Evolutionary conservation across 805 yeast genomes (phyloP).

Genomic region (Cyberlindnera euphorbiae): DNA sequence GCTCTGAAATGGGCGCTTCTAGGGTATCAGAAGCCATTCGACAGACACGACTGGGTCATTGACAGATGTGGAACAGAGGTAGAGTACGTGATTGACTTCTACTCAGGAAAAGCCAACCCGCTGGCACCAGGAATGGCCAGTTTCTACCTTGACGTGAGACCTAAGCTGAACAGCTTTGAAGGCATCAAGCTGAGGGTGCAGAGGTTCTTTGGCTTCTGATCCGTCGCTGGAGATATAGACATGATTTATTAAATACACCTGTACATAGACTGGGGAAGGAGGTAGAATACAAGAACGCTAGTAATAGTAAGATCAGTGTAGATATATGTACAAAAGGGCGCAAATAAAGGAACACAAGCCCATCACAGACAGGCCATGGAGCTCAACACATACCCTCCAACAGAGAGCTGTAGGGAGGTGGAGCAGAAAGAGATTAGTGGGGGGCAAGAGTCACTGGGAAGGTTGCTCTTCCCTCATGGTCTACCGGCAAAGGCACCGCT

Average conservation of each 20-base stretch:
- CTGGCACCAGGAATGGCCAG: slow-evolving; percentile 44
- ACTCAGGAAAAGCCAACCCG: slow-evolving; percentile 49
- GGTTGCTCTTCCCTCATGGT: too few relatives aligned
- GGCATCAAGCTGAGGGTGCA: slow-evolving; percentile 68
- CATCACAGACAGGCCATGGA: too few relatives aligned
- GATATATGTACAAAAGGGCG: neutral
- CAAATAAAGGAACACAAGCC: too few relatives aligned
- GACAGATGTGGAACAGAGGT: slow-evolving; percentile 78
- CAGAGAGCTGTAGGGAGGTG: neutral
- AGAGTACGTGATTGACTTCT: slow-evolving; percentile 92
- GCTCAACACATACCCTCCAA: too few relatives aligned
- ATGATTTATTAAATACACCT: neutral
- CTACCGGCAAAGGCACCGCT: slow-evolving; percentile 33
- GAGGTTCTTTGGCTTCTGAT: slow-evolving; percentile 54
- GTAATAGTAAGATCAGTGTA: too few relatives aligned
- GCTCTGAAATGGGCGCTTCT: slow-evolving; percentile 50
- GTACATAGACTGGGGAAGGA: slow-evolving; percentile 2
- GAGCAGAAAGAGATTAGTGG: neutral
- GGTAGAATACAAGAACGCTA: too few relatives aligned
- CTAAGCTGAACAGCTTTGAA: slow-evolving; percentile 77
- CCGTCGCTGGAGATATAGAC: too few relatives aligned
- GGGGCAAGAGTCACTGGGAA: neutral
- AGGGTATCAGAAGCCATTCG: slow-evolving; percentile 82
- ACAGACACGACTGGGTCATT: slow-evolving; percentile 92
- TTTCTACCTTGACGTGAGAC: slow-evolving; percentile 85